Percentiles rank a stretch among this genome's conserved stretches.
Evolutionary conservation across 2,329 filamentous ascomycete species (phyloP).

Genomic region (Aspergillus sp.): DNA sequence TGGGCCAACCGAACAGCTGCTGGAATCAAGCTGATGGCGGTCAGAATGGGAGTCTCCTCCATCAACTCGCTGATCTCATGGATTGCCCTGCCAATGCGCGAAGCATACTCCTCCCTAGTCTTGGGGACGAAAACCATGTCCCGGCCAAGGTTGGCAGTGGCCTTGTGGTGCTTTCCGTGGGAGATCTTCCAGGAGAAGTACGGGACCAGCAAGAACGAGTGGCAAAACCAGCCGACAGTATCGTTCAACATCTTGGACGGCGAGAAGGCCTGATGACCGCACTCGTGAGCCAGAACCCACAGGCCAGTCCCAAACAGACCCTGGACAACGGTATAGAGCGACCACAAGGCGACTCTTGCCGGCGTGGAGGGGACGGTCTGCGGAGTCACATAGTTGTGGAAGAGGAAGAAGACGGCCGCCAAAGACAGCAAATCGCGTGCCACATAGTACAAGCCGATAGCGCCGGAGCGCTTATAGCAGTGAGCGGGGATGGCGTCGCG

Average conservation of each 20-base stretch:
- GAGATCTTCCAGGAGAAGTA: constrained; percentile 99
- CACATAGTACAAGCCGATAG: constrained; percentile 71
- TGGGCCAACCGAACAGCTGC: constrained; percentile 86
- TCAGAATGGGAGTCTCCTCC: constrained; percentile 88
- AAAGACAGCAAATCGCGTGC: constrained; percentile 67
- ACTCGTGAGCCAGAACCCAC: constrained; percentile 97
- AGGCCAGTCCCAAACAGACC: constrained; percentile 87
- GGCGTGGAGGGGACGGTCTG: constrained; percentile 65
- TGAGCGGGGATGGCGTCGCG: constrained; percentile 94
- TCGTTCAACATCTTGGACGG: constrained; percentile 86
- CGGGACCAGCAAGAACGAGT: constrained; percentile 80
- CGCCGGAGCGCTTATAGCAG: constrained; percentile 82
- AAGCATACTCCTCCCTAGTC: constrained; percentile 72
- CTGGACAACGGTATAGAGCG: constrained; percentile 69
- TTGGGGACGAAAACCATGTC: constrained; percentile 99
- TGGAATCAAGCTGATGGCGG: constrained; percentile 66
- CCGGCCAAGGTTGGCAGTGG: constrained; percentile 89
- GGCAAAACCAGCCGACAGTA: constrained; percentile 80
- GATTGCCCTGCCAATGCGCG: constrained; percentile 59
- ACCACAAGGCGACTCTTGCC: constrained; percentile 56
- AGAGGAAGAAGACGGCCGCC: constrained; percentile 70
- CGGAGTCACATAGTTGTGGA: constrained; percentile 81
- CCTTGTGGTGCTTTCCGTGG: constrained; percentile 99
- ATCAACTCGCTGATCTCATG: constrained; percentile 83
- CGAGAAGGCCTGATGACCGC: constrained; percentile 93